phyloP scores from a whole-genome alignment of 2,329 filamentous ascomycete species.

The Dendryphion nanum region DNA sequence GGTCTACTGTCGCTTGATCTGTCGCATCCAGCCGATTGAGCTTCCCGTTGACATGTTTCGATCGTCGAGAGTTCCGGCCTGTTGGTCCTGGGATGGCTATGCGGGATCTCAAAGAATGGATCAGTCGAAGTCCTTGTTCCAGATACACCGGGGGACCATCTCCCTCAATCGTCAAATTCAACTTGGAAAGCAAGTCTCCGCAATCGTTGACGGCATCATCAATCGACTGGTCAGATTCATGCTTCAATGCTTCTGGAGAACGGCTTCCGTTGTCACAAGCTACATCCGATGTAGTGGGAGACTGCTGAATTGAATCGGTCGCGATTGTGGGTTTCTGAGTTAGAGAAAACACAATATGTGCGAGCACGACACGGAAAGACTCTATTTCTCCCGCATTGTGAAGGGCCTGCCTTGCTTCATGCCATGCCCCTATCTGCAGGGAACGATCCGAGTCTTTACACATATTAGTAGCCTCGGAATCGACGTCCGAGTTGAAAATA shows the following conservation, averaged over 20 bases:
- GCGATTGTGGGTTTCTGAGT: conserved; percentile 41
- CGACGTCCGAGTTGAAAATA: conserved; percentile 8
- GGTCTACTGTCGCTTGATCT: conserved; percentile 49
- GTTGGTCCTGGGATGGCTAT: conserved; percentile 22
- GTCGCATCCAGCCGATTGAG: conserved; percentile 26
- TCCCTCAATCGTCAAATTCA: conserved; percentile 32
- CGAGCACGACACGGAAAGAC: conserved; percentile 47
- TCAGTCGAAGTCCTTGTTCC: conserved; percentile 41
- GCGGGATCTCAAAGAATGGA: conserved; percentile 36
- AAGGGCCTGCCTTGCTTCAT: conserved; percentile 42
- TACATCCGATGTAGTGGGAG: not conserved
- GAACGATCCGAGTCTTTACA: conserved; percentile 32
- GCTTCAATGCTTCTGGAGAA: not conserved
- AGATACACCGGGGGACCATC: conserved; percentile 40
- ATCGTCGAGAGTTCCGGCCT: conserved; percentile 4
- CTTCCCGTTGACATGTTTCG: conserved; percentile 13
- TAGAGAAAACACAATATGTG: conserved; percentile 48
- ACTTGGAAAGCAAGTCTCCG: conserved; percentile 27
- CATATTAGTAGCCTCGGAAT: not conserved
- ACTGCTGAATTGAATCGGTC: not conserved
- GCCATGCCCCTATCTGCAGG: conserved; percentile 43
- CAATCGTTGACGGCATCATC: conserved; percentile 22
- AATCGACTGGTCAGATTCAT: conserved; percentile 1
- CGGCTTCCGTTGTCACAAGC: not conserved
- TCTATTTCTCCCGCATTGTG: conserved; percentile 40